Evolutionary conservation across 352 stramenopile species (phyloP).

Genomic region (Phytophthora niederhauseri): DNA sequence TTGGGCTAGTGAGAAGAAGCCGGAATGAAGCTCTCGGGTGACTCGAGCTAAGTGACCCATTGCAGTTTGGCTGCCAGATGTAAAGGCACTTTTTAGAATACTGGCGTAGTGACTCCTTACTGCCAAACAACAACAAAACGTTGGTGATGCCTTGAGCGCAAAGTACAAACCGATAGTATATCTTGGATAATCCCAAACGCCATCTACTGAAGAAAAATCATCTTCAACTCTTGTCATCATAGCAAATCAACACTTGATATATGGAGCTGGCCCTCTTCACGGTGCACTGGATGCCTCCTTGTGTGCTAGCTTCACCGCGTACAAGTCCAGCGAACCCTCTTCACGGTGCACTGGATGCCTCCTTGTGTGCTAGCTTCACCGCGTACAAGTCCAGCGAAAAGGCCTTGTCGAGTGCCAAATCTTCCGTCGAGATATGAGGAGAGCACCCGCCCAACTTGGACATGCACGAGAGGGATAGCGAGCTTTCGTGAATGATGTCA

Average conservation of each 20-base stretch:
- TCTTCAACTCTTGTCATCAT: not conserved
- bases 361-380: not conserved
- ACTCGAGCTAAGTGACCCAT: no score
- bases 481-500: conserved; percentile 21
- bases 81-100: no score
- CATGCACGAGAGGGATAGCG: not conserved
- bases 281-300: not conserved
- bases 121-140: no score
- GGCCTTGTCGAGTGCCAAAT: conserved; percentile 50
- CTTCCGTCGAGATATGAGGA: conserved; percentile 66
- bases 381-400: conserved; percentile 54
- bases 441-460: conserved; percentile 48
- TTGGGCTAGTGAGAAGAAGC: no score
- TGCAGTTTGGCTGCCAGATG: no score
- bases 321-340: conserved; percentile 31
- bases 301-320: conserved; percentile 9
- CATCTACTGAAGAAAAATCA: no score
- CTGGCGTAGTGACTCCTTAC: no score
- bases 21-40: no score
- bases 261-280: not conserved
- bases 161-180: no score
- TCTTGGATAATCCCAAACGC: no score
- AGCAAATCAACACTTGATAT: not conserved
- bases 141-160: no score
- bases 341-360: not conserved